These are phyloP conservation scores for Tylopilus vinaceipallidus DNA, from an alignment of 768 basidiomycete genomes.

Conservation along the genomic window DNA sequence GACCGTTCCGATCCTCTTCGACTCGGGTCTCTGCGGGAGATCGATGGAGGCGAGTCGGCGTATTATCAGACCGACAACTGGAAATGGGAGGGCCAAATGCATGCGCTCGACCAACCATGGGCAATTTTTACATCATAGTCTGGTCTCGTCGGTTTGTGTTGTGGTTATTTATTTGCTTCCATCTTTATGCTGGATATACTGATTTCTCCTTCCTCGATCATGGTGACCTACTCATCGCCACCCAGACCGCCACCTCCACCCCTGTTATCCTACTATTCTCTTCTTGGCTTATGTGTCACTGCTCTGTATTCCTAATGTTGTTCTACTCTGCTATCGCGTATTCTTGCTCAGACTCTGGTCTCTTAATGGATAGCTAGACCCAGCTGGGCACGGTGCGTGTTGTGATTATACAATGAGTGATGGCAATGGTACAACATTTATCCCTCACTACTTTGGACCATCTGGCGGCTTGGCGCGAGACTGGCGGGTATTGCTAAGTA, in stretches of 20 bases:
- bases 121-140: conserved; percentile 51
- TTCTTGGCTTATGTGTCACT: conserved; percentile 42
- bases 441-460: conserved; percentile 15
- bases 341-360: conserved; percentile 37
- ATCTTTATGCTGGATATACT: conserved; percentile 44
- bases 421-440: conserved; percentile 1
- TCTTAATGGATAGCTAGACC: conserved; percentile 31
- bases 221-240: conserved; percentile 35
- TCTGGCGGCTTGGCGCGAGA: conserved; percentile 30
- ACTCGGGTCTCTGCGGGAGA: conserved; percentile 62
- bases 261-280: conserved; percentile 38
- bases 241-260: conserved; percentile 27
- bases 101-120: conserved; percentile 66
- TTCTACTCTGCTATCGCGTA: conserved; percentile 56
- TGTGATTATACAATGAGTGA: conserved; percentile 12
- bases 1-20: conserved; percentile 50
- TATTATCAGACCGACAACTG: conserved; percentile 57
- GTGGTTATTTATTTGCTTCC: conserved; percentile 40
- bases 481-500: conserved; percentile 54
- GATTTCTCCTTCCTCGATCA: conserved; percentile 16
- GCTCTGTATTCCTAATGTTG: conserved; percentile 61
- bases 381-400: conserved; percentile 11
- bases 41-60: conserved; percentile 72
- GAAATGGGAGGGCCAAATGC: conserved; percentile 76
- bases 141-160: conserved; percentile 29